Base-by-base conservation (phyloP, 2,329 filamentous ascomycete genomes). In the Fusarium transvaalense region DNA sequence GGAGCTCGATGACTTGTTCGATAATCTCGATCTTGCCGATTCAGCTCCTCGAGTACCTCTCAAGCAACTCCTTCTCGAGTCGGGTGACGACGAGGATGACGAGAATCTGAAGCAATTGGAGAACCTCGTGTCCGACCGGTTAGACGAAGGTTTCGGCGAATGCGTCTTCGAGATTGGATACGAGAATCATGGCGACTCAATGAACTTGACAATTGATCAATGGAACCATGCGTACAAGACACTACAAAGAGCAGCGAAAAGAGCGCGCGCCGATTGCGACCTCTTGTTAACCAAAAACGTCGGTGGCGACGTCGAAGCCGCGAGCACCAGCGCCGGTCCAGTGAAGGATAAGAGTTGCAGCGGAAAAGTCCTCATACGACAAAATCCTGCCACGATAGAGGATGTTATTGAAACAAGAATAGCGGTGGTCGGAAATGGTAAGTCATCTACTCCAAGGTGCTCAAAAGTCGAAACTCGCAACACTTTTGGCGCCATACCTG, bases 351-450 rank as follows among this genome's bases (percentile, higher is more conserved):
- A 88, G 69, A 90, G 89, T 54, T 91, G 90, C 69, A 92, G 89
- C 67, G 94, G 94, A n/a, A 98, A 97, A 78, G 78, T 97, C 50
- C 87, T 98, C 73, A 86, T 98, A 63, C 89, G 96, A 38, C 89
- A 91, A 75, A 82, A 87, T 23, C 93, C 94, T 4, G 82, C 85
- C 21, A 91, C 86, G 14, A 87, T 93, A 7, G 94, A 98, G 76
- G 89, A 97, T 59, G 92, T 97, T 27, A 97, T 97, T 64, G 96
- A 99, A 84, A 97, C 95, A 12, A 84, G 96, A 71, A 97, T 99
- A 81, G 96, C 95, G 1, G 96, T 99, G 1, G 96, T 99, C 10
- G 96, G 96, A 48, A 99, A 99, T 82, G 93, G 88, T 90, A 77
- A 76, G 83, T 69, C 43, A 15, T 5, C 13, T 19, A 25, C 15